Percentiles rank a stretch among this genome's conserved stretches.
phyloP scores from a whole-genome alignment of 1,284 basidiomycete species.

The Stygiomarasmius scandens region DNA sequence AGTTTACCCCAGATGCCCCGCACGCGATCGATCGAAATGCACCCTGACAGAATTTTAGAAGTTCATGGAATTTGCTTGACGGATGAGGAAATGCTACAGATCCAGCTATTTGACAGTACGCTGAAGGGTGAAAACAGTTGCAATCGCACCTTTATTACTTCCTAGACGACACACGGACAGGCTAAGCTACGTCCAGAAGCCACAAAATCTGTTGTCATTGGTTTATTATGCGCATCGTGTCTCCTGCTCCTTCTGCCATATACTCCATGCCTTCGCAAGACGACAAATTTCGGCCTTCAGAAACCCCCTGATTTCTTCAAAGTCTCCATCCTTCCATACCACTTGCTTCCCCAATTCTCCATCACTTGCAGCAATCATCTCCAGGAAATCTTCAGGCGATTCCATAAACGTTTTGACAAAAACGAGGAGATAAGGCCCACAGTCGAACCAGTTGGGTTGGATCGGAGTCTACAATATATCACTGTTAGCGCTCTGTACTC shows the following conservation, averaged over 20 bases:
- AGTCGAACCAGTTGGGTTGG: background rate
- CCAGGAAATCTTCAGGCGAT: background rate
- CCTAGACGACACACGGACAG: too few relatives aligned
- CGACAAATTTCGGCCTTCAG: background rate
- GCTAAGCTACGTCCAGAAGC: too few relatives aligned
- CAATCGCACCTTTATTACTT: too few relatives aligned
- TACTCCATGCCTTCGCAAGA: background rate
- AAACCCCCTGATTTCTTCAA: background rate
- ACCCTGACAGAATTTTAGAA: too few relatives aligned
- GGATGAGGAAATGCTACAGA: too few relatives aligned
- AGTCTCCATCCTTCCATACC: background rate
- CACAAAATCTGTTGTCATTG: too few relatives aligned
- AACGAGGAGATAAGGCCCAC: background rate
- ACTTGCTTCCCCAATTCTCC: background rate
- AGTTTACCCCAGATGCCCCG: too few relatives aligned
- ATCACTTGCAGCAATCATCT: background rate
- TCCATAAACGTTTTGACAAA: background rate
- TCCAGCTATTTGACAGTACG: too few relatives aligned
- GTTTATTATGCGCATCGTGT: too few relatives aligned
- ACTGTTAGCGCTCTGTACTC: background rate
- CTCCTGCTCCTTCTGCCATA: background rate
- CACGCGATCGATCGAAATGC: too few relatives aligned
- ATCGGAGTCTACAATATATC: background rate
- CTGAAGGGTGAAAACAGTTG: too few relatives aligned
- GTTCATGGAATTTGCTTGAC: too few relatives aligned